Percentiles rank a stretch among this genome's conserved stretches.
Evolutionary conservation across 441 rosid species (phyloP).

Genomic region (Codiaeum variegatum): DNA sequence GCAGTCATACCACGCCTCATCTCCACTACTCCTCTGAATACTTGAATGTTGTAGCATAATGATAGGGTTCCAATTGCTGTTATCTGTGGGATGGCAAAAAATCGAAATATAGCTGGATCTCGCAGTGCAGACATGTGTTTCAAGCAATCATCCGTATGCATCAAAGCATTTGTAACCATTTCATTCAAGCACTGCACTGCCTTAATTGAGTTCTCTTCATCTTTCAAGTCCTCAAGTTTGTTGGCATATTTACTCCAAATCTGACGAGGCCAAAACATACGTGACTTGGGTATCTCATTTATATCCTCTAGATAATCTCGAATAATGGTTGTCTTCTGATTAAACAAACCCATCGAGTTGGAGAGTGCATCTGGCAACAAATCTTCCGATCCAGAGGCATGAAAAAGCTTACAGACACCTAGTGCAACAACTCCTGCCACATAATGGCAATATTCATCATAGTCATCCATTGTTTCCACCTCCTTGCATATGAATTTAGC

Average conservation of each 20-base stretch:
- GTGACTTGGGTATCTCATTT: slow-evolving; percentile 90
- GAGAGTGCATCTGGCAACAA: slow-evolving; percentile 60
- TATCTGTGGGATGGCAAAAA: slow-evolving; percentile 93
- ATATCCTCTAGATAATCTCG: slow-evolving; percentile 92
- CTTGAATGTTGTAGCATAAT: slow-evolving; percentile 79
- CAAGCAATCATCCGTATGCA: slow-evolving; percentile 72
- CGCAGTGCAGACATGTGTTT: slow-evolving; percentile 57
- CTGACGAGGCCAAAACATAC: slow-evolving; percentile 95
- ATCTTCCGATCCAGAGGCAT: slow-evolving; percentile 70
- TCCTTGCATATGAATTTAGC: slow-evolving; percentile 94
- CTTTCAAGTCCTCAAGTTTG: slow-evolving; percentile 92
- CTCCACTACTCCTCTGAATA: slow-evolving; percentile 88
- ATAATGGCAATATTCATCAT: slow-evolving; percentile 93
- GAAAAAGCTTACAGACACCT: slow-evolving; percentile 87
- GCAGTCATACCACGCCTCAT: slow-evolving; percentile 99
- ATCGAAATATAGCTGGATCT: slow-evolving; percentile 67
- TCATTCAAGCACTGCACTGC: slow-evolving; percentile 92
- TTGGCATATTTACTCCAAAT: slow-evolving; percentile 83
- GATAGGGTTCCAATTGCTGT: slow-evolving; percentile 86
- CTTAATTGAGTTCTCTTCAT: slow-evolving; percentile 67
- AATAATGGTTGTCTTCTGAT: slow-evolving; percentile 94
- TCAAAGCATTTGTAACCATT: slow-evolving; percentile 80
- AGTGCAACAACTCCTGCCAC: slow-evolving; percentile 93
- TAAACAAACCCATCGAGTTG: slow-evolving; percentile 90
- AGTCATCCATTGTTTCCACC: slow-evolving; percentile 86